Evolutionary conservation across 1,284 basidiomycete species (phyloP).

Genomic region (Cryptococcus floricola): DNA sequence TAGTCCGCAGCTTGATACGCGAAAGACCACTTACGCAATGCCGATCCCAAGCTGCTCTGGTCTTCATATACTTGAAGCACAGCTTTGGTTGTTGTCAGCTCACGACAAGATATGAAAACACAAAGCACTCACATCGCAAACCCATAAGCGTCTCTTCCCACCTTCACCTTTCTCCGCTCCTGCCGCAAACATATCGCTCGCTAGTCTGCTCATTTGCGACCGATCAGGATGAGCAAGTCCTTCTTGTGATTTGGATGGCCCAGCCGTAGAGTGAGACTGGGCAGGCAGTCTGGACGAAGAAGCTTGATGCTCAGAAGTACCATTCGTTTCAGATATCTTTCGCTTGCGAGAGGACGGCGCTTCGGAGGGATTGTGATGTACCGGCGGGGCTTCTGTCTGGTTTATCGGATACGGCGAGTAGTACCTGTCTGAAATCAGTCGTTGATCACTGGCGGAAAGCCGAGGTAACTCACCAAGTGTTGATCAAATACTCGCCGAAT

Average conservation of each 20-base stretch:
- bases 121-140: conserved; percentile 42
- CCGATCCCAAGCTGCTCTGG: conserved; percentile 64
- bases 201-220: conserved; percentile 48
- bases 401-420: conserved; percentile 79
- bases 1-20: background rate
- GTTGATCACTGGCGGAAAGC: background rate
- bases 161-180: conserved; percentile 57
- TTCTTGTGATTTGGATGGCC: background rate
- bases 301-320: too few species aligned
- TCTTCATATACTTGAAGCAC: conserved; percentile 95
- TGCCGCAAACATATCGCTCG: conserved; percentile 65
- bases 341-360: conserved; percentile 1
- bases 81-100: conserved; percentile 42
- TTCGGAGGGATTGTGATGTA: background rate
- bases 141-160: conserved; percentile 43
- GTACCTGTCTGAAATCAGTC: conserved; percentile 57
- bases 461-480: conserved; percentile 41
- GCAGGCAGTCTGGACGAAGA: too few species aligned
- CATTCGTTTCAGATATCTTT: conserved; percentile 1
- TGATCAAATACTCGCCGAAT: conserved; percentile 44
- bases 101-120: background rate
- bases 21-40: conserved; percentile 60
- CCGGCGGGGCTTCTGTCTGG: conserved; percentile 19
- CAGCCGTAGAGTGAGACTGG: too few species aligned
- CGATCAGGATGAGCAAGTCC: background rate